phyloP scores from a whole-genome alignment of 495 filamentous ascomycete species.

The Neurospora sp. region DNA sequence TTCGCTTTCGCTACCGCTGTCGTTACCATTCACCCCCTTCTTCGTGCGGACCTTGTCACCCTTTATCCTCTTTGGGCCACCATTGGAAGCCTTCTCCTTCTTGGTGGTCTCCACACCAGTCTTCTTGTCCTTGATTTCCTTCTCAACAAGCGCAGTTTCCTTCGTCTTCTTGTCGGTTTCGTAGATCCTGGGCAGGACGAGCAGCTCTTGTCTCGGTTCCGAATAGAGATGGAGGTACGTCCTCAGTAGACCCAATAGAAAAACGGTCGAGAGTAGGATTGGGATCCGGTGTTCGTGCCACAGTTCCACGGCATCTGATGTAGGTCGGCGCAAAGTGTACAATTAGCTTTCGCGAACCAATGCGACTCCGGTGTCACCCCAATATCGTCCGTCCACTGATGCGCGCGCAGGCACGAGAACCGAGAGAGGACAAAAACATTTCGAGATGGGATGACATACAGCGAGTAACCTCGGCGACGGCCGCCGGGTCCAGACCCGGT shows the following conservation, averaged over 20 bases:
- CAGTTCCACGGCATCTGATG: conserved; percentile 37
- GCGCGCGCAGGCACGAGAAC: neutral
- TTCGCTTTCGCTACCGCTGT: conserved; percentile 6
- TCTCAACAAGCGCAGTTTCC: conserved; percentile 1
- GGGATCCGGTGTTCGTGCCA: conserved; percentile 46
- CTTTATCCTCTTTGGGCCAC: conserved; percentile 39
- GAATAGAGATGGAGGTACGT: conserved; percentile 29
- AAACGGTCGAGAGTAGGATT: conserved; percentile 36
- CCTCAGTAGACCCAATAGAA: conserved; percentile 26
- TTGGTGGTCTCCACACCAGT: neutral
- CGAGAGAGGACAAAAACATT: neutral
- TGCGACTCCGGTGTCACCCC: neutral
- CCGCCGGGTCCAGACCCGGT: neutral
- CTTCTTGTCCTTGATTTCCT: neutral
- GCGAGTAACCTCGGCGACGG: neutral
- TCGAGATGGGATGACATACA: neutral
- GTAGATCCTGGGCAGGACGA: conserved; percentile 19
- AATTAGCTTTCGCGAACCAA: neutral
- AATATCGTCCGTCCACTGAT: neutral
- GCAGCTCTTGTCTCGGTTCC: conserved; percentile 10
- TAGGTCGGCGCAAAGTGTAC: neutral
- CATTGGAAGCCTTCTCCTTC: conserved; percentile 5
- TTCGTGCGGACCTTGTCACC: conserved; percentile 28
- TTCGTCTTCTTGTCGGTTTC: conserved; percentile 7
- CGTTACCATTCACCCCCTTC: conserved; percentile 13